Base-by-base conservation (phyloP, 2,329 filamentous ascomycete species). In the Fusarium heterosporum region DNA sequence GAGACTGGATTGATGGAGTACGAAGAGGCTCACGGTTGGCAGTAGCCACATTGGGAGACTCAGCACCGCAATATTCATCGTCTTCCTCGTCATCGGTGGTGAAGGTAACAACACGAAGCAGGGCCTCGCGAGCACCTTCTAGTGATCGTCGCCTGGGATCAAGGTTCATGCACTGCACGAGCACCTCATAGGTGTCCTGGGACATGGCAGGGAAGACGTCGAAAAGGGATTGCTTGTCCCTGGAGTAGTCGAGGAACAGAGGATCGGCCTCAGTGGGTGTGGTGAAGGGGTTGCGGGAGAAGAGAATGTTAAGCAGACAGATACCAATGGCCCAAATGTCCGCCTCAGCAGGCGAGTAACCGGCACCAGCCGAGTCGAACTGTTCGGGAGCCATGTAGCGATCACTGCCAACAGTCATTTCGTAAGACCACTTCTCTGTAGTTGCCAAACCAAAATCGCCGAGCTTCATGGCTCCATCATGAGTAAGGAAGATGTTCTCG, bases 361-460 rank as follows among this genome's bases (percentile, higher is more conserved):
- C 96, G 66, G 87, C 88, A 65, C 90, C 90, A 70, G 90, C 88
- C 52, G 94, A 93, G 77, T 98, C 95, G 74, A 96, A 98, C 79
- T 99, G 96, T 80, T 99, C 96, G 7, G 96, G 96, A 55, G 96
- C 94, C 96, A 99, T 99, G 82, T 99, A 99, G 55, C 96, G 93
- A 77, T 99, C 96, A 77, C 96, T 98, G 69, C 96, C 96, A 45
- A 99, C 96, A 64, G 92, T 96, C 66, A 91, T 90, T 83, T 99
- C 96, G 73, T 91, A 91, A 25, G 93, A 96, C 93, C 93, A 97
- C 72, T 89, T 85, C 64, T 97, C 93, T 8, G 89, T 92, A 12
- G 95, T 97, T 50, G 94, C 94, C 66, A 99, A 85, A 54, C 96
- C 96, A 77, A 98, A 97, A 79, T 99, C 96, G 74, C 96, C 96